Percentiles rank a stretch among this genome's conserved stretches.
Conservation (phyloP, 176 grass and related monocot species). For the Hyparrhenia diplandra region DNA sequence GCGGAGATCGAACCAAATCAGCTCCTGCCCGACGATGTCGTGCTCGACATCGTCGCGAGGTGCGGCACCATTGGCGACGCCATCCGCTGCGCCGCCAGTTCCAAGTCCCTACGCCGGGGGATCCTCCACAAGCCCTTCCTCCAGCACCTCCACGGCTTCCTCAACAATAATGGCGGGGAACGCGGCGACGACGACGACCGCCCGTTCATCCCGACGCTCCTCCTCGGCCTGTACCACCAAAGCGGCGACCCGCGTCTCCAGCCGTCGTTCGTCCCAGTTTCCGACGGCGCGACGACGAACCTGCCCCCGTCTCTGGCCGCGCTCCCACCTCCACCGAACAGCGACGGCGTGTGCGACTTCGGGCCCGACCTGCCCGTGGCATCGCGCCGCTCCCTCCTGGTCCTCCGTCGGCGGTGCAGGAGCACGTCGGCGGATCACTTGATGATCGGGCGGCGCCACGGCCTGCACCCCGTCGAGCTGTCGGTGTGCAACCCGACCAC, state of each 20-base stretch:
- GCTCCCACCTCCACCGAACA: background rate
- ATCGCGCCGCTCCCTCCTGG: background rate
- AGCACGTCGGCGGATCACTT: background rate
- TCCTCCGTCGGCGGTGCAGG: constrained; percentile 8
- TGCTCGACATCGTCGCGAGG: constrained; percentile 12
- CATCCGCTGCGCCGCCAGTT: background rate
- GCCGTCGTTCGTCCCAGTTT: background rate
- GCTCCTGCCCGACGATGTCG: constrained; percentile 2
- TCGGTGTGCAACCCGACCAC: constrained; percentile 5
- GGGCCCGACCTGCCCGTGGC: background rate
- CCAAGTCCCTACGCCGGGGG: background rate
- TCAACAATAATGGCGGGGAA: background rate
- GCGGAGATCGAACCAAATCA: background rate
- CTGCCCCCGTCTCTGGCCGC: background rate
- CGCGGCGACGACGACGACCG: background rate
- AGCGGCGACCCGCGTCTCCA: background rate
- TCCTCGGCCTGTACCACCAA: background rate
- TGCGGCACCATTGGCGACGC: background rate
- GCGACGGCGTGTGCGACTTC: background rate
- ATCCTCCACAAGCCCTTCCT: background rate
- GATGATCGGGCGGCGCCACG: background rate
- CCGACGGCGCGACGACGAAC: background rate
- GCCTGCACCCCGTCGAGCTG: background rate
- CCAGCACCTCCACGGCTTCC: background rate
- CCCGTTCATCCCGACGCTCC: background rate